These are phyloP conservation scores for Leucosporidium creatinivorum DNA, from an alignment of 768 basidiomycete genomes.

Conservation along the genomic window DNA sequence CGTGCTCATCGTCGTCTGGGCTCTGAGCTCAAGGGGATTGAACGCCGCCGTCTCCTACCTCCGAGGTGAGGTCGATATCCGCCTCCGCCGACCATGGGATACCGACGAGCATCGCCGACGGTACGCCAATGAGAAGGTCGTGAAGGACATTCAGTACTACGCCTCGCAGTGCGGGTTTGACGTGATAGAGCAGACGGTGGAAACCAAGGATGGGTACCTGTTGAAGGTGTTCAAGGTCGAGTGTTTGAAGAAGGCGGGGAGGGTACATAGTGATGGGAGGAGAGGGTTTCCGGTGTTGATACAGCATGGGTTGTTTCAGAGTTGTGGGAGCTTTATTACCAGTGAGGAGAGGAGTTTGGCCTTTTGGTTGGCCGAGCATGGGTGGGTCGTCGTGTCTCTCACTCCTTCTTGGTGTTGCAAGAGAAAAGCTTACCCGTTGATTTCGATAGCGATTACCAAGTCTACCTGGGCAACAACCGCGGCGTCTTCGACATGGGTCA, in stretches of 20 bases:
- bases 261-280: constrained; percentile 29
- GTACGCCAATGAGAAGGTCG: constrained; percentile 44
- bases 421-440: not conserved
- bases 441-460: constrained; percentile 43
- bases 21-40: constrained; percentile 32
- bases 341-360: constrained; percentile 50
- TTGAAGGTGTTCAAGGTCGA: constrained; percentile 42
- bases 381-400: constrained; percentile 10
- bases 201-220: constrained; percentile 49
- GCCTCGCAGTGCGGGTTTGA: constrained; percentile 47
- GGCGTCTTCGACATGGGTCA: constrained; percentile 52
- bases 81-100: constrained; percentile 42
- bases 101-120: constrained; percentile 36
- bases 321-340: constrained; percentile 49
- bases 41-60: not conserved
- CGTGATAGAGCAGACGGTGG: constrained; percentile 46
- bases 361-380: constrained; percentile 50
- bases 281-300: constrained; percentile 48
- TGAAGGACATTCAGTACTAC: constrained; percentile 48
- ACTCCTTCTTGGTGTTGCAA: no score
- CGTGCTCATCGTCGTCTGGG: constrained; percentile 47
- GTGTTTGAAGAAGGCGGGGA: constrained; percentile 16
- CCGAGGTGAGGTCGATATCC: constrained; percentile 15
- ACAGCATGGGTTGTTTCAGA: constrained; percentile 50
- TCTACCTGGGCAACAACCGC: constrained; percentile 46